A percentile compares a stretch with the other conserved stretches of the same genome.
These are phyloP conservation scores for Chlamydomonas applanata DNA, from an alignment of 139 green algal species.

Conservation along the genomic window DNA sequence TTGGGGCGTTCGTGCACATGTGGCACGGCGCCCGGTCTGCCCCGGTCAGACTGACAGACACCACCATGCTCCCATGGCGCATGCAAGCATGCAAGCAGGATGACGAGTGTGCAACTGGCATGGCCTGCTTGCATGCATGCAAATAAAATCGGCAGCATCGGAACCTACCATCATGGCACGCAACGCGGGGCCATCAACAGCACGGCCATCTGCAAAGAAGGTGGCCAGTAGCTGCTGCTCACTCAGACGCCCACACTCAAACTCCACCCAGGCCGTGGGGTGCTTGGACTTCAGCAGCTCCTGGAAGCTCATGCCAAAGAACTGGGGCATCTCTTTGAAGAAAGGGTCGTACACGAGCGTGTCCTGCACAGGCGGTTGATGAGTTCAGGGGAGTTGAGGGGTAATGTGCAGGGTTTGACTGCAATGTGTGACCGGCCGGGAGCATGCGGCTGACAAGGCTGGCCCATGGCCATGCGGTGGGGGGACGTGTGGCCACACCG, in stretches of 20 bases:
- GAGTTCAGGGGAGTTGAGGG: too few relatives aligned
- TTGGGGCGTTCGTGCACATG: constrained; percentile 14
- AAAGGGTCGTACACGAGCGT: constrained; percentile 84
- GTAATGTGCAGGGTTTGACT: too few relatives aligned
- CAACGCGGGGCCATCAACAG: constrained; percentile 62
- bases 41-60: too few relatives aligned
- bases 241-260: constrained; percentile 71
- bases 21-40: constrained; percentile 24
- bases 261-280: constrained; percentile 82
- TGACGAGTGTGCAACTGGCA: too few relatives aligned
- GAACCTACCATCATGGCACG: constrained; percentile 56
- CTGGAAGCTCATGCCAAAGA: constrained; percentile 67
- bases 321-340: constrained; percentile 75
- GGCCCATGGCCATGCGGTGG: too few relatives aligned
- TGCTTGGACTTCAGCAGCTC: constrained; percentile 82
- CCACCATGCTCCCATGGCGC: too few relatives aligned
- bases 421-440: too few relatives aligned
- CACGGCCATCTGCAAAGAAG: constrained; percentile 80
- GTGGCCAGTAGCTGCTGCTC: constrained; percentile 67
- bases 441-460: too few relatives aligned
- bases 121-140: too few relatives aligned
- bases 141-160: too few relatives aligned
- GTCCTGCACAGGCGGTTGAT: constrained; percentile 35
- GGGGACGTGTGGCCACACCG: too few relatives aligned
- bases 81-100: too few relatives aligned